A percentile compares a stretch with the other conserved stretches of the same genome.
Evolutionary conservation across 768 basidiomycete genomes (phyloP).

Genomic region (Hypsizygus marmoreus): DNA sequence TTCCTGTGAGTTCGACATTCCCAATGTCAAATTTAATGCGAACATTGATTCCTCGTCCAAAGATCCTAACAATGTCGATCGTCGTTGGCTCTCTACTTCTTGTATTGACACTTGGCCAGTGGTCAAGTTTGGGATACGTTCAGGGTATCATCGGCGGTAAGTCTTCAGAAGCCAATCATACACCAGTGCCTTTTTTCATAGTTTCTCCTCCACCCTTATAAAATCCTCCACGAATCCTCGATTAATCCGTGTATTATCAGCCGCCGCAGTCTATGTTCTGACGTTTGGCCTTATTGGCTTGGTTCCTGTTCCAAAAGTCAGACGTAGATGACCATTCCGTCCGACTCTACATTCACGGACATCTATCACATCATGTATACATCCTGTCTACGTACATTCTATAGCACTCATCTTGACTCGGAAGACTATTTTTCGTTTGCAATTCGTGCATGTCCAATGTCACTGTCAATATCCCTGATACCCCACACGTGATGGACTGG

Average conservation of each 20-base stretch:
- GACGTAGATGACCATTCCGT: conserved; percentile 23
- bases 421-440: too few relatives aligned
- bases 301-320: conserved; percentile 61
- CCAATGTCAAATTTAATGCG: neutral
- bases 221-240: neutral
- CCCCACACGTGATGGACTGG: conserved; percentile 14
- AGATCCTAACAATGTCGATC: conserved; percentile 67
- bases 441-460: too few relatives aligned
- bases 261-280: conserved; percentile 68
- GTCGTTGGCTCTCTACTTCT: conserved; percentile 70
- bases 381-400: conserved; percentile 5
- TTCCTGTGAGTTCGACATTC: conserved; percentile 47
- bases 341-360: conserved; percentile 4
- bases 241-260: conserved; percentile 33
- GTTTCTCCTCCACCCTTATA: neutral
- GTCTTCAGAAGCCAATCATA: conserved; percentile 17
- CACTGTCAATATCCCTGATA: too few relatives aligned
- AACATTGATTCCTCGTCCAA: neutral
- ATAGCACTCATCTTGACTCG: too few relatives aligned
- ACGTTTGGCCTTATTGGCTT: conserved; percentile 76
- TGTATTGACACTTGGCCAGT: conserved; percentile 63
- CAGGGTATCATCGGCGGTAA: conserved; percentile 65
- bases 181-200: neutral
- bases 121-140: conserved; percentile 65
- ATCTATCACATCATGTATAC: neutral